These are phyloP conservation scores for Sphaerulina musiva DNA, from an alignment of 2,329 filamentous ascomycete species.

Conservation along the genomic window DNA sequence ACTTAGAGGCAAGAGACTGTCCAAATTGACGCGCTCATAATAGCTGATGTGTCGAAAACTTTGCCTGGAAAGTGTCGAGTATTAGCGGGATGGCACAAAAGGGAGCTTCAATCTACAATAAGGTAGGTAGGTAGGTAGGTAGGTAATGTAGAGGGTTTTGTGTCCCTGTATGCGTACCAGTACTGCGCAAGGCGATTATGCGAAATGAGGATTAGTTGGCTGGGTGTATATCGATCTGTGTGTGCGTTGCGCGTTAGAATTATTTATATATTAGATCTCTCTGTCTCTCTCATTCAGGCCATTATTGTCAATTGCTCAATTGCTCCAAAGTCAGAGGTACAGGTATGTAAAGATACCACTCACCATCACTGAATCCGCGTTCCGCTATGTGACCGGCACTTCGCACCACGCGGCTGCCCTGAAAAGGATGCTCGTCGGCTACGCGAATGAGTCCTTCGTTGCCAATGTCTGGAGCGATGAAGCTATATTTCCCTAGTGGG, in stretches of 20 bases:
- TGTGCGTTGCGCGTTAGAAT: slow-evolving; percentile 2
- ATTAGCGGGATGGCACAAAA: background rate
- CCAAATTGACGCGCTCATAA: slow-evolving; percentile 44
- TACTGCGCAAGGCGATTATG: slow-evolving; percentile 59
- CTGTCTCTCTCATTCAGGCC: background rate
- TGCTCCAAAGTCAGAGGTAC: no score
- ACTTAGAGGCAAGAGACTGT: slow-evolving; percentile 27
- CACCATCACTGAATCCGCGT: slow-evolving; percentile 65
- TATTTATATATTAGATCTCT: background rate
- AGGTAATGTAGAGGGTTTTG: background rate
- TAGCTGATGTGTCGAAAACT: slow-evolving; percentile 46
- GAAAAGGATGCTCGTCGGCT: slow-evolving; percentile 61
- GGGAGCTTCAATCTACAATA: background rate
- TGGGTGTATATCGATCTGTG: slow-evolving; percentile 67
- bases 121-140: background rate
- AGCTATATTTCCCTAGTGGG: slow-evolving; percentile 77
- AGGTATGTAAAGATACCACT: slow-evolving; percentile 14
- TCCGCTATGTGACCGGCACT: slow-evolving; percentile 73
- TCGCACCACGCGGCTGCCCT: slow-evolving; percentile 61
- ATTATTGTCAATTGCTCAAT: no score
- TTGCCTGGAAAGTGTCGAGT: slow-evolving; percentile 63
- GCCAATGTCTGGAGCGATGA: slow-evolving; percentile 72
- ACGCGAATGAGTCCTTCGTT: slow-evolving; percentile 57
- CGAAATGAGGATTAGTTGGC: slow-evolving; percentile 71
- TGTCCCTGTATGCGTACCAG: background rate